Evolutionary conservation across 192 early-diverging fungal species (phyloP).

Genomic region (Backusella sp.): DNA sequence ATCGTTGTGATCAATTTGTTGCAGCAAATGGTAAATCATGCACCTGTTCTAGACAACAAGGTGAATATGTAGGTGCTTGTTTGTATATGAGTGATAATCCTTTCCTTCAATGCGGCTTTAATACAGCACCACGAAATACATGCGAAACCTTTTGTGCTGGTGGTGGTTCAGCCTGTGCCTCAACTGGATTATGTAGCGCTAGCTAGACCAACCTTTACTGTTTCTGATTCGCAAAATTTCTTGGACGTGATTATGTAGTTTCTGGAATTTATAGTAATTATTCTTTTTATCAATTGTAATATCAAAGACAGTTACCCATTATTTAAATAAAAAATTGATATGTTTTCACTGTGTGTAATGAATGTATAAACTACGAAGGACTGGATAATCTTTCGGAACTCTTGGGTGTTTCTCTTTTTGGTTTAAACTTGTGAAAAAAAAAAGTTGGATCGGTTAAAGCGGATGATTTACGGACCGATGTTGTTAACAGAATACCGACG

Average conservation of each 20-base stretch:
- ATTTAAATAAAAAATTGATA: no score
- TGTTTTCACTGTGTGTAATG: no score
- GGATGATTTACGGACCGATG: not conserved
- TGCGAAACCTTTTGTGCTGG: not conserved
- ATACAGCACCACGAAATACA: not conserved
- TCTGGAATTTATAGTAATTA: not conserved
- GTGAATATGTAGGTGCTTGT: no score
- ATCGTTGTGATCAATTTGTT: no score
- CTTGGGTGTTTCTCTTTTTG: not conserved
- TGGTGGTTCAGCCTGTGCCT: not conserved
- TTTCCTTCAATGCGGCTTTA: not conserved
- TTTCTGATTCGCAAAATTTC: no score
- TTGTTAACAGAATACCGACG: not conserved
- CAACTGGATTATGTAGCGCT: not conserved
- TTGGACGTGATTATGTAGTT: no score
- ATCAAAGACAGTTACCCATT: no score
- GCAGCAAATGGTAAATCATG: no score
- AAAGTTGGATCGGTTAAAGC: not conserved
- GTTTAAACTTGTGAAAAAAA: not conserved
- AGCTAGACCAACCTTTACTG: not conserved
- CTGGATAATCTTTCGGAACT: not conserved
- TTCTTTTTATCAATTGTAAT: no score
- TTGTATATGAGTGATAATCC: no score
- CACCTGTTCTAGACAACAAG: no score
- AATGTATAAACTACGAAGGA: not conserved